Base-by-base conservation (phyloP, 2,329 filamentous ascomycete genomes). In the Bipolaris bicolor region DNA sequence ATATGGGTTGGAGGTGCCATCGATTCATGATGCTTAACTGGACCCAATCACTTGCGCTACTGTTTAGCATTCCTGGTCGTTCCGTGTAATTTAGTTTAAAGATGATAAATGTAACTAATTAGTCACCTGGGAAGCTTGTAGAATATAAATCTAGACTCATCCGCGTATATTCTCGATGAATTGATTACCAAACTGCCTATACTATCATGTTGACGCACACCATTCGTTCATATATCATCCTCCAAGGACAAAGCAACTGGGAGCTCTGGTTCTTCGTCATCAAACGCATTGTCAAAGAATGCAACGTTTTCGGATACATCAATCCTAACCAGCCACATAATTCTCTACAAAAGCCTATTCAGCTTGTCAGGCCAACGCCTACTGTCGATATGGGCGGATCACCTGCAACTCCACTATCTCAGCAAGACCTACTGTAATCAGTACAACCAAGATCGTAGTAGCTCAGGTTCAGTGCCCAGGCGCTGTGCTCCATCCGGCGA, bases 211-310 rank as follows among this genome's bases (percentile, higher is more conserved):
- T 33, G 18, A 53, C 18, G 13, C 24, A 58, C 20, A 31, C 36
- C 18, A 37, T 53, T 41, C 33, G 9, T 24, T 47, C 49, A 3
- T 44, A 53, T 29, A 36, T 61, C n/a, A 49, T 59, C 45, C 58
- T 47, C 58, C 34, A 50, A 50, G 55, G 29, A 55, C 58, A 16
- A 58, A 43, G 58, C 22, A 22, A 22, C 22, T 22, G 22, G 22
- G 22, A 22, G 22, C 22, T 22, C 22, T 22, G 22, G 22, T 55
- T 61, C 48, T 61, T 52, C 45, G 36, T 58, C 24, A 39, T 61
- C 41, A 58, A 52, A 37, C 22, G 22, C 22, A 22, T 22, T 22
- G 22, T 22, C 22, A 22, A 22, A 22, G 22, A 22, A 22, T 22
- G 22, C 22, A 22, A 22, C 22, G 22, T 22, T 22, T 22, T 3